Percentiles rank a stretch among this genome's conserved stretches.
Conservation (phyloP, 257 asterid species). For the Agastache rugosa region DNA sequence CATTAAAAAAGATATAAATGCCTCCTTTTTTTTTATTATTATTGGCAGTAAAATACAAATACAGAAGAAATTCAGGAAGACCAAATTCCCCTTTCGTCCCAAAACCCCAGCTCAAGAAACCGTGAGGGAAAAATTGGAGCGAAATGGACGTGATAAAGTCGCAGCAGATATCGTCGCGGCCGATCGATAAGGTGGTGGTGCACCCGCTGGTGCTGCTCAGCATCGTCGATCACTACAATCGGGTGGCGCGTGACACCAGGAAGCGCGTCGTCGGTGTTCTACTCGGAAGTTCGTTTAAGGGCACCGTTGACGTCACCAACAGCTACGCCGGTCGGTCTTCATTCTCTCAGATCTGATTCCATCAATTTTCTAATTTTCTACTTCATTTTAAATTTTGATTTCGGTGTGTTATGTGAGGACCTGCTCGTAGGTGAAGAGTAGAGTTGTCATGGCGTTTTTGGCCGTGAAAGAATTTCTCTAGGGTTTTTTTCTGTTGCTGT, state of each 20-base stretch:
- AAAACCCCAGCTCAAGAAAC: slow-evolving; percentile 35
- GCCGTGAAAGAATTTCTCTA: background rate
- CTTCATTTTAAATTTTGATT: background rate
- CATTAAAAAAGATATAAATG: background rate
- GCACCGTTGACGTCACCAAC: slow-evolving; percentile 95
- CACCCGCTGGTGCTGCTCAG: slow-evolving; percentile 93
- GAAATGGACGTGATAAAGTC: slow-evolving; percentile 83
- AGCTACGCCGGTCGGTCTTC: slow-evolving; percentile 81
- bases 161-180: slow-evolving; percentile 81
- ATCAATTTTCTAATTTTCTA: background rate
- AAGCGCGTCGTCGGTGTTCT: slow-evolving; percentile 91
- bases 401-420: background rate
- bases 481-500: background rate
- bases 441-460: background rate
- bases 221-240: slow-evolving; percentile 93
- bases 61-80: background rate
- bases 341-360: slow-evolving; percentile 53
- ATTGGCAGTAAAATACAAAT: background rate
- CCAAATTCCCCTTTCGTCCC: slow-evolving; percentile 25
- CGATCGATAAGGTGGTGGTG: slow-evolving; percentile 91
- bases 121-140: background rate
- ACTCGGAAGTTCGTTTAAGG: slow-evolving; percentile 80
- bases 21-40: background rate
- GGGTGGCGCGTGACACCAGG: slow-evolving; percentile 91
- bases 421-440: background rate